phyloP scores from a whole-genome alignment of 164 flowering plant genomes.

The Stephania cephalantha region DNA sequence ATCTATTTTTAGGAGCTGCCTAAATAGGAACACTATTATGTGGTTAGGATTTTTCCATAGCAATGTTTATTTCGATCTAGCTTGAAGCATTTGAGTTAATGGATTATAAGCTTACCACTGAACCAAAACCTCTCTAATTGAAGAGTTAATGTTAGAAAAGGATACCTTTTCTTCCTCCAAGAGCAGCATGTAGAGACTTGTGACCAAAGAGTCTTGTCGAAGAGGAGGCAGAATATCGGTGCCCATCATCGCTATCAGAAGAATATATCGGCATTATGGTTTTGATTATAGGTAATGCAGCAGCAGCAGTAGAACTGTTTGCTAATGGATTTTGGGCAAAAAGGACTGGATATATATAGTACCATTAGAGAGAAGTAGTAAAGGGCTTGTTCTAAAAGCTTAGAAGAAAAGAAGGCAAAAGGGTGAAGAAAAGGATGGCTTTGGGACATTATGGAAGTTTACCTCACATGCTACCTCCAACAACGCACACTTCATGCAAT shows the following conservation, averaged over 20 bases:
- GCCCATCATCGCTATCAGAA: constrained; percentile 28
- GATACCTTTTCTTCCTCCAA: constrained; percentile 61
- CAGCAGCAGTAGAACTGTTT: not conserved
- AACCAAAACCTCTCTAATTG: not conserved
- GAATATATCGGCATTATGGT: constrained; percentile 19
- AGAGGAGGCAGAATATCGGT: not conserved
- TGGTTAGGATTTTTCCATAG: too few relatives aligned
- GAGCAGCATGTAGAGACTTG: constrained; percentile 32
- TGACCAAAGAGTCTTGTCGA: constrained; percentile 33
- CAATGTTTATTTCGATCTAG: too few relatives aligned
- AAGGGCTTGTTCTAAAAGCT: constrained; percentile 24
- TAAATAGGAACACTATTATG: too few relatives aligned
- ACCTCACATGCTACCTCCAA: not conserved
- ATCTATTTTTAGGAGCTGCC: too few relatives aligned
- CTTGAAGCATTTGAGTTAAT: too few relatives aligned
- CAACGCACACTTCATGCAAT: too few relatives aligned
- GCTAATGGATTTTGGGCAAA: not conserved
- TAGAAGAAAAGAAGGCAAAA: constrained; percentile 27
- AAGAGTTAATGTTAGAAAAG: not conserved
- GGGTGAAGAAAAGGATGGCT: constrained; percentile 39
- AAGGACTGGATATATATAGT: not conserved
- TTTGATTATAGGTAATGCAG: not conserved
- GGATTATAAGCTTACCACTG: not conserved
- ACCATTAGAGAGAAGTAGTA: not conserved
- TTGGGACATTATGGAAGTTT: constrained; percentile 3